Evolutionary conservation across 1,139 yeast species (phyloP).

Genomic region (Taphrina deformans): DNA sequence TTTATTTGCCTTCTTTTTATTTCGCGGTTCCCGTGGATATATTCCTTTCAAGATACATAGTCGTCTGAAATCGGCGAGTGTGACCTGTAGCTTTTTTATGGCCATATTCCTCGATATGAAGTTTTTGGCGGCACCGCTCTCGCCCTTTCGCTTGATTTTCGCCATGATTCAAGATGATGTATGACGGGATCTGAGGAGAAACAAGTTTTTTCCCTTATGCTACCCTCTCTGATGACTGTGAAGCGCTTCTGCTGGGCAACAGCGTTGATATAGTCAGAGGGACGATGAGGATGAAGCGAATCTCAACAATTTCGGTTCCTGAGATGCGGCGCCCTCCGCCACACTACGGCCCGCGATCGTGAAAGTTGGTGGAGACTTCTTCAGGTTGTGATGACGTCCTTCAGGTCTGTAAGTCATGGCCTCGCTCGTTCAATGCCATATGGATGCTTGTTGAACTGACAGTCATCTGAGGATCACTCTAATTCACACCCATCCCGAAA

Average conservation of each 20-base stretch:
- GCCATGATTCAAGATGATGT: conserved; percentile 18
- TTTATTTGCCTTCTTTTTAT: conserved; percentile 94
- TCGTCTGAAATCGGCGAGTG: conserved; percentile 97
- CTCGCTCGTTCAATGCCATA: background rate
- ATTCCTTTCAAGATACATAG: conserved; percentile 77
- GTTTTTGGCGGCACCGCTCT: conserved; percentile 87
- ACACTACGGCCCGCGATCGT: background rate
- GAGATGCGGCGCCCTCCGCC: background rate
- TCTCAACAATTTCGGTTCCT: conserved; percentile 13
- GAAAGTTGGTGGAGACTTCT: background rate
- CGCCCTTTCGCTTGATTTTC: conserved; percentile 35
- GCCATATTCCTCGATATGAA: conserved; percentile 96
- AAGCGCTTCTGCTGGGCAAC: too few species aligned
- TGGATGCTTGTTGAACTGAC: too few species aligned
- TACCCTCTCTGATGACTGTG: too few species aligned
- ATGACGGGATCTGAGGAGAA: too few species aligned
- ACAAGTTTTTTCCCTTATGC: background rate
- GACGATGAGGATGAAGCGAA: too few species aligned
- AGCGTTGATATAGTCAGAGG: too few species aligned
- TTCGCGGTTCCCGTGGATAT: conserved; percentile 90
- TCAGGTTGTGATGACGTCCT: background rate
- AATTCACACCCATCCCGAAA: too few species aligned
- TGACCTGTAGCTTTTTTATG: conserved; percentile 83
- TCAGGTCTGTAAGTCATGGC: background rate
- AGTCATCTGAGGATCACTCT: too few species aligned